phyloP scores from a whole-genome alignment of 805 yeast species.

The Ogataea pini region DNA sequence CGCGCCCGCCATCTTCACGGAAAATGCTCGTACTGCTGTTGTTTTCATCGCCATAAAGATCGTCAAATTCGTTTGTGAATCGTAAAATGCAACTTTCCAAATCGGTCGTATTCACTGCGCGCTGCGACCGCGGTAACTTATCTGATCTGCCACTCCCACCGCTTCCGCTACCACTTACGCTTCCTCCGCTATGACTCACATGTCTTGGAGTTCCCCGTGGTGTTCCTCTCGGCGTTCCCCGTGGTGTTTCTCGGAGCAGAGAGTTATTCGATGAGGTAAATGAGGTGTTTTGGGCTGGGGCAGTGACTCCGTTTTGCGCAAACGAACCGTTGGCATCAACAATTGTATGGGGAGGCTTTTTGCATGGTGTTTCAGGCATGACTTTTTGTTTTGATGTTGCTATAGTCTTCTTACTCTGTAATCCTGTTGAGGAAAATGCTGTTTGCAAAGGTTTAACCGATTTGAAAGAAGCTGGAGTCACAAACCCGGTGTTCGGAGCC shows the following conservation, averaged over 20 bases:
- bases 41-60: conserved; percentile 31
- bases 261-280: conserved; percentile 3
- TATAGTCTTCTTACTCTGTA: conserved; percentile 59
- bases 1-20: conserved; percentile 20
- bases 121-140: conserved; percentile 25
- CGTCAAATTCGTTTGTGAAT: conserved; percentile 45
- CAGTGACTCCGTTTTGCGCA: conserved; percentile 10
- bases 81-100: conserved; percentile 41
- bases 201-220: conserved; percentile 1
- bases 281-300: conserved; percentile 14
- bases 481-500: conserved; percentile 24
- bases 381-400: conserved; percentile 34
- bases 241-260: not conserved
- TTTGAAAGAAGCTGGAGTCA: conserved; percentile 59
- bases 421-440: conserved; percentile 76
- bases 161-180: too few relatives aligned
- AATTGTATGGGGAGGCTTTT: conserved; percentile 40
- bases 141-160: too few relatives aligned
- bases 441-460: conserved; percentile 83
- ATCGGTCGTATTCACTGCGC: conserved; percentile 40
- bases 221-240: conserved; percentile 18
- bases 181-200: conserved; percentile 15
- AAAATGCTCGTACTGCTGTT: conserved; percentile 32
- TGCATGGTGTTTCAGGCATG: conserved; percentile 69
- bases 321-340: conserved; percentile 32